Conservation (phyloP, 2,329 filamentous ascomycete genomes). For the Colletotrichum filicis region DNA sequence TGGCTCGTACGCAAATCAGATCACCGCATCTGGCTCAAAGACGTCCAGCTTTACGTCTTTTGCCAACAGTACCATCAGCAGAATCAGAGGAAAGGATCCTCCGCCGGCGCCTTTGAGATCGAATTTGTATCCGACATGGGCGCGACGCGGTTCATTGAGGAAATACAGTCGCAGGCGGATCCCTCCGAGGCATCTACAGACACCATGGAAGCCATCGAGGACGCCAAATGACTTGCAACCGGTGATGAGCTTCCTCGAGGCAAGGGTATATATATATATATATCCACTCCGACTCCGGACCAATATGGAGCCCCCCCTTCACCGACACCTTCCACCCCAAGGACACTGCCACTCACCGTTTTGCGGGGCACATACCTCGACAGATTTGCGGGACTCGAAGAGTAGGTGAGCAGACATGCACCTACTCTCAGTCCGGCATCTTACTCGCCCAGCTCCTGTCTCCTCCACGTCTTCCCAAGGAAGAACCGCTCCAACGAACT, state of each 20-base stretch:
- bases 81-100: conserved; percentile 60
- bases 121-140: conserved; percentile 57
- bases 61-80: conserved; percentile 65
- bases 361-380: neutral
- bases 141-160: conserved; percentile 52
- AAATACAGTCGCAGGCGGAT: conserved; percentile 43
- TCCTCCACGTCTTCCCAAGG: neutral
- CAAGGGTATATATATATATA: too few relatives aligned
- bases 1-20: conserved; percentile 63
- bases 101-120: conserved; percentile 61
- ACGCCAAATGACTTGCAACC: neutral
- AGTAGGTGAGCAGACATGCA: neutral
- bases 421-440: neutral
- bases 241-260: neutral
- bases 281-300: neutral
- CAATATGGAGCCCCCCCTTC: neutral
- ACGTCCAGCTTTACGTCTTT: conserved; percentile 69
- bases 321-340: neutral
- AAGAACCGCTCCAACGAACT: neutral
- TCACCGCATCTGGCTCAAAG: conserved; percentile 61
- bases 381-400: neutral
- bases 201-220: conserved; percentile 4
- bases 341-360: neutral
- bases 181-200: conserved; percentile 1
- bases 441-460: neutral